Conservation (phyloP, 371 early-diverging fungal genomes). For the Coemansia sp. region DNA sequence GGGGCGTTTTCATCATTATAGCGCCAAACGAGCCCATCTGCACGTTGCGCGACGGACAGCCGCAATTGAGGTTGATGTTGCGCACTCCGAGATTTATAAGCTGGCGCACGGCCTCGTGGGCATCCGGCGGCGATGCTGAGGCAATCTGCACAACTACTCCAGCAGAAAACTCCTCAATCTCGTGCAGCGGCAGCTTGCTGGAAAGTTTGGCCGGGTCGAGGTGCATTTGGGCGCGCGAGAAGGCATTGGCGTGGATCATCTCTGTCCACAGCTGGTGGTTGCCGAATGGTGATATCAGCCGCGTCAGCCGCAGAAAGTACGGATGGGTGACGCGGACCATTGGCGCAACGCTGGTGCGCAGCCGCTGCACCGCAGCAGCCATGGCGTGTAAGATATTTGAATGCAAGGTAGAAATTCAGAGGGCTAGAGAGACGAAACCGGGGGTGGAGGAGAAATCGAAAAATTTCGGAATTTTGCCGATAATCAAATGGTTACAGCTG, state of each 20-base stretch:
- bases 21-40: constrained; percentile 70
- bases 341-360: constrained; percentile 69
- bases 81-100: constrained; percentile 49
- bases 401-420: not conserved
- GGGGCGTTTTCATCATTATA: constrained; percentile 71
- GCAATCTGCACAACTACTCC: constrained; percentile 50
- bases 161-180: constrained; percentile 37
- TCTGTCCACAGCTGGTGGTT: constrained; percentile 70
- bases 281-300: constrained; percentile 62
- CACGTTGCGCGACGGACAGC: constrained; percentile 75
- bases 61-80: constrained; percentile 73
- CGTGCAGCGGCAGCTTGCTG: constrained; percentile 31
- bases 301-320: constrained; percentile 67
- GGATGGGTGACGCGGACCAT: constrained; percentile 79
- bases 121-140: constrained; percentile 38
- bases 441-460: not conserved
- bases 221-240: constrained; percentile 49
- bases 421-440: not conserved
- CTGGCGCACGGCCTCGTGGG: constrained; percentile 28
- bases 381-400: not conserved
- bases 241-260: constrained; percentile 74
- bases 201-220: constrained; percentile 16
- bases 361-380: constrained; percentile 10
- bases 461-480: not conserved
- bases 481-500: not conserved